Evolutionary conservation across 2,329 filamentous ascomycete genomes (phyloP), one percentile per base, ranked within the genome.

Genomic region (Cytospora piceae): DNA sequence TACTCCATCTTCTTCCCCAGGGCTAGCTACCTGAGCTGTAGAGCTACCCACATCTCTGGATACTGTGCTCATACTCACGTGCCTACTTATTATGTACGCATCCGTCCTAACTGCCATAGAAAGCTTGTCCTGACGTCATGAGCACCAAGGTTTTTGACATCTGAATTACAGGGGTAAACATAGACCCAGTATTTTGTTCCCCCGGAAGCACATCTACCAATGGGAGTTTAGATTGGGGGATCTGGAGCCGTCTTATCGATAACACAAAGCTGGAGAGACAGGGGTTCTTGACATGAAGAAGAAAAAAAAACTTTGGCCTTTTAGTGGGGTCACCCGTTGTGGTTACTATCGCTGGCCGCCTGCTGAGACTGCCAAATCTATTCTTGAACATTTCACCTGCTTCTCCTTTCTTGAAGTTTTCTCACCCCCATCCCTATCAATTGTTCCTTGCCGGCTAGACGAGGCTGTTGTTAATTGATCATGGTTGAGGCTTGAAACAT

Each of bases 391-490:
- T 49, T 49, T 29, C 27, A 29, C 27, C 42, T 58, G 32, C 46
- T 32, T 24, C n/a, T 31, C 14, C 42, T 34, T n/a, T 27, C 31
- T 34, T 24, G 34, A 60, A 64, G 57, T 42, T 31, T 49, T 37
- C 51, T 49, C 57, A 37, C 39, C 39, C 61, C 56, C 39, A 53
- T 55, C 31, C 49, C 64, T 34, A 49, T 58, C 52, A 37, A 51
- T 66, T 49, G 58, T 56, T 32, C 54, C 56, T 55, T 56, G 52
- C 60, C 58, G 63, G 66, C 65, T 54, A 63, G 66, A 66, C 63
- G 52, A 63, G 63, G 63, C 61, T 65, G 34, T 57, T 54, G 55
- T 39, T 58, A 46, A 53, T 59, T n/a, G 58, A 61, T 61, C 56
- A 61, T 66, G 60, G n/a, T 68, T 46, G 14, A 60, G 54, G 57